Base-by-base conservation (phyloP, 257 asterid genomes). In the Plantago major region DNA sequence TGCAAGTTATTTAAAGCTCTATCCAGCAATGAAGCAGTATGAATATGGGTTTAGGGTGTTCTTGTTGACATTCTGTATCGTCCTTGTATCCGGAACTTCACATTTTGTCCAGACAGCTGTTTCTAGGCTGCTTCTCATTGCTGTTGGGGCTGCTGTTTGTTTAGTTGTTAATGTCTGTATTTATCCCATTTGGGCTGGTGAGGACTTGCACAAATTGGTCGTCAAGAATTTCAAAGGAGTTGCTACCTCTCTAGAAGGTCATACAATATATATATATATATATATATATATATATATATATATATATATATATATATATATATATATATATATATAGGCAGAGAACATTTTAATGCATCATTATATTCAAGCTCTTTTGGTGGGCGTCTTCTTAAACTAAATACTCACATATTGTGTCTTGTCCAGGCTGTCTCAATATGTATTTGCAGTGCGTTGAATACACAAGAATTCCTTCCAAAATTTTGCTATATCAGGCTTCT, bases 161-260 rank as follows among this genome's bases (percentile, higher is more conserved):
- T 77, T 90, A 81, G 10, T 85, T 33, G 58, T 90, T 46, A 87
- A 90, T 62, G 67, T 78, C 0, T 90, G 94, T 53, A 40, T 90
- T 62, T 90, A 71, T 26, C 97, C 97, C 62, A 90, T 90, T 71
- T 90, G 97, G 96, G 84, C 96, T 11, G 97, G 97, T 37, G 97
- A 90, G 61, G 96, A 90, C 79, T 73, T 90, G 88, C 97, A 87
- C 69, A 90, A 90, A 68, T 69, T 87, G 65, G 91, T 87, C 2
- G 96, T 83, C 30, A 85, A 83, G 57, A 90, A 90, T 71, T 85
- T 90, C 68, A 80, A 68, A 73, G 89, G 82, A n/a, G 94, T 90
- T 11, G 96, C 96, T 12, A 71, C 73, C 60, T 85, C 96, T 68
- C 71, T 90, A 45, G 96, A 90, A 83, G 96, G 97, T 85, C 60